A percentile compares a stretch with the other conserved stretches of the same genome.
Conservation (phyloP, 805 yeast species). For the Kuraishia hungarica region DNA sequence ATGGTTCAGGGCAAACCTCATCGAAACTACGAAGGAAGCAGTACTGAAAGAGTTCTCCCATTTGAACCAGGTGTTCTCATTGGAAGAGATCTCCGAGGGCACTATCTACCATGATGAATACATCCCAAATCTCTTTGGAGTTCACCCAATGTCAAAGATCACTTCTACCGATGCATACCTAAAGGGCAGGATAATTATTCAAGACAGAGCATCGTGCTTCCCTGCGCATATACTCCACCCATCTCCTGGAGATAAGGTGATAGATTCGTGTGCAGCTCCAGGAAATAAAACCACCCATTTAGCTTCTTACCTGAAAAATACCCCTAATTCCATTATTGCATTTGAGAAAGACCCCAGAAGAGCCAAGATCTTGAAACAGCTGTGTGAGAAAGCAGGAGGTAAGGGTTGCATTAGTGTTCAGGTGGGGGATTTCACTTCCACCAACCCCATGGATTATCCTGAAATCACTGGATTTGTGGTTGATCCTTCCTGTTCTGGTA, state of each 20-base stretch:
- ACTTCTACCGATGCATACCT: constrained; percentile 62
- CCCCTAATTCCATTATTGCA: constrained; percentile 52
- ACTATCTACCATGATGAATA: constrained; percentile 63
- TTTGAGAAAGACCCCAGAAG: constrained; percentile 81
- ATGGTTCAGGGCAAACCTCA: constrained; percentile 72
- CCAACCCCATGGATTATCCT: constrained; percentile 48
- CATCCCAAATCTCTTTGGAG: constrained; percentile 73
- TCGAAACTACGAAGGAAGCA: constrained; percentile 34
- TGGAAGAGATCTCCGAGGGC: constrained; percentile 40
- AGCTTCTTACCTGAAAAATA: constrained; percentile 50
- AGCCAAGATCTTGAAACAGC: constrained; percentile 58
- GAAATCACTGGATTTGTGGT: constrained; percentile 76
- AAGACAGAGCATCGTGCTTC: constrained; percentile 94
- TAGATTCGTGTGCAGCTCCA: constrained; percentile 97
- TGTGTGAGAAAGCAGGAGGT: constrained; percentile 77
- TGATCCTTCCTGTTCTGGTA: constrained; percentile 97
- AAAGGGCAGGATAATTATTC: constrained; percentile 77
- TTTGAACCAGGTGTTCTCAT: constrained; percentile 34
- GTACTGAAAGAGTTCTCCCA: constrained; percentile 31
- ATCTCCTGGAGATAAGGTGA: constrained; percentile 47
- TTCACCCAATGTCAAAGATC: constrained; percentile 67
- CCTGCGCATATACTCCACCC: constrained; percentile 83
- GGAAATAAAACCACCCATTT: constrained; percentile 95
- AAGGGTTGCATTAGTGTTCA: constrained; percentile 29
- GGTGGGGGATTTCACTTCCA: constrained; percentile 53